Percentiles rank a stretch among this genome's conserved stretches.
These are phyloP conservation scores for Rhodotorula babjevae DNA, from an alignment of 768 basidiomycete genomes.

Conservation along the genomic window DNA sequence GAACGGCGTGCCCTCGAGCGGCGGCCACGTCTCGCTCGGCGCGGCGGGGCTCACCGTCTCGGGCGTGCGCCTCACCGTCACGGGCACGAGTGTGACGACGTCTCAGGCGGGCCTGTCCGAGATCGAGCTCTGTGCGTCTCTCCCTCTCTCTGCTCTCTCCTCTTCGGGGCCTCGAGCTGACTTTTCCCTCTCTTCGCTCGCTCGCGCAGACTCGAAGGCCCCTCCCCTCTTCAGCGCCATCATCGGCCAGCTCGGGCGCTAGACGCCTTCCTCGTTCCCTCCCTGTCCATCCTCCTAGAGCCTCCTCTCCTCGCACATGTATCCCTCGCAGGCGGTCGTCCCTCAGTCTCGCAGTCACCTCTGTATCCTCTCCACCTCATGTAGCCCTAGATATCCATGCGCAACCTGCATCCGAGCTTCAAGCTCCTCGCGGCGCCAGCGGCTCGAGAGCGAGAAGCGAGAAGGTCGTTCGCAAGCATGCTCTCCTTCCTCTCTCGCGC, in stretches of 20 bases:
- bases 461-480: too few species aligned
- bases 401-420: too few species aligned
- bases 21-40: conserved; percentile 26
- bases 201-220: not conserved
- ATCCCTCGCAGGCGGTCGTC: not conserved
- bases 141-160: not conserved
- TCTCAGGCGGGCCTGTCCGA: conserved; percentile 23
- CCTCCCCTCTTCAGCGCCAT: not conserved
- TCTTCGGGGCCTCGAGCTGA: not conserved
- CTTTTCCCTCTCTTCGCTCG: not conserved
- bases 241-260: conserved; percentile 22
- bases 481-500: too few species aligned
- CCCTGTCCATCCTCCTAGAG: too few species aligned
- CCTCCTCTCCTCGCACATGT: not conserved
- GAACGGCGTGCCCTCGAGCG: conserved; percentile 12
- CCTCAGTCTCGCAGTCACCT: too few species aligned
- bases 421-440: too few species aligned
- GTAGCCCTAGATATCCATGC: too few species aligned
- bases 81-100: not conserved
- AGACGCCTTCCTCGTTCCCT: not conserved
- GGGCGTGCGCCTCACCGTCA: conserved; percentile 18
- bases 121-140: conserved; percentile 18
- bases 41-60: conserved; percentile 6
- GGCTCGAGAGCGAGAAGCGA: too few species aligned
- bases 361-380: too few species aligned